Evolutionary conservation across 345 rosid species (phyloP).

Genomic region (Moringa oleifera): DNA sequence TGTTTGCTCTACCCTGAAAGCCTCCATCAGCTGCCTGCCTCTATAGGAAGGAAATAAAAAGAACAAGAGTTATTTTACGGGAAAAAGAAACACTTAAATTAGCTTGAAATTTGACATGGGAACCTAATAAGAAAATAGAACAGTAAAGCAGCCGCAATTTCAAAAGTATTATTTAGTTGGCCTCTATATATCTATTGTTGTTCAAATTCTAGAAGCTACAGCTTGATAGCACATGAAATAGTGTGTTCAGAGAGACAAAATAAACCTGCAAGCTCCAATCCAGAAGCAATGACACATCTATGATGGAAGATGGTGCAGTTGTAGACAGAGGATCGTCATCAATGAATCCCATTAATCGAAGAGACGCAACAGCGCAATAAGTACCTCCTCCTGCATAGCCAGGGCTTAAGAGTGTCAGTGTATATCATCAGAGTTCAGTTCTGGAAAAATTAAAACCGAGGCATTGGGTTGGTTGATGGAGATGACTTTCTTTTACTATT

Average conservation of each 20-base stretch:
- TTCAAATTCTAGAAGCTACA: conserved; percentile 6
- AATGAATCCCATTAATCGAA: conserved; percentile 73
- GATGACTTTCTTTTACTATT: background rate
- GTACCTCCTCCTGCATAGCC: conserved; percentile 91
- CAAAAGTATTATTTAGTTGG: conserved; percentile 4
- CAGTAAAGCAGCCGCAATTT: background rate
- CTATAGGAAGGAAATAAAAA: conserved; percentile 29
- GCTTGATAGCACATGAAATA: background rate
- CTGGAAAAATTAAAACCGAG: background rate
- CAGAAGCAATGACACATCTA: conserved; percentile 47
- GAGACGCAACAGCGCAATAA: conserved; percentile 90
- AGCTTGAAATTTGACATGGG: background rate
- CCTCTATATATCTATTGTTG: conserved; percentile 1
- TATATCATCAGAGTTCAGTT: conserved; percentile 13
- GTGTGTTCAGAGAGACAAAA: background rate
- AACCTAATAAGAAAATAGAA: conserved; percentile 1
- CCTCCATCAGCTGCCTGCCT: conserved; percentile 89
- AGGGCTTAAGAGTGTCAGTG: conserved; percentile 34
- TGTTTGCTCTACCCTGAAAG: conserved; percentile 86
- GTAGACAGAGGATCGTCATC: conserved; percentile 54
- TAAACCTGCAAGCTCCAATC: conserved; percentile 76
- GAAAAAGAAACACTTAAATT: conserved; percentile 1
- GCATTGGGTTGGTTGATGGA: background rate
- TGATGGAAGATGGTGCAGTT: conserved; percentile 33
- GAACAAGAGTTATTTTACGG: background rate